phyloP scores from a whole-genome alignment of 495 filamentous ascomycete genomes.

The Friedmanniomyces simplex region DNA sequence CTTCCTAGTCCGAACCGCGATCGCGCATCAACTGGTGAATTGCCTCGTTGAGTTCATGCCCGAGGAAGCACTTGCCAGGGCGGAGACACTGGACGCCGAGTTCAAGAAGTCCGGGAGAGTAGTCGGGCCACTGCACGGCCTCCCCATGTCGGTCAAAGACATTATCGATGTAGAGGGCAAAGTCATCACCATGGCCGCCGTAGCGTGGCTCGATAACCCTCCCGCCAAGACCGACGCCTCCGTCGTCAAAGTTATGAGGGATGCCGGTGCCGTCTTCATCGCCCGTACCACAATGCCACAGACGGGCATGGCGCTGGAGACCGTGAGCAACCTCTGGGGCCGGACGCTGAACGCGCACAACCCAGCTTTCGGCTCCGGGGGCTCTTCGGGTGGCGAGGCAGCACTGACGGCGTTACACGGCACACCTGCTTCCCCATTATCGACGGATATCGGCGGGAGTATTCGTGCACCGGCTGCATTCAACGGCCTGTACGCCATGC shows the following conservation, averaged over 20 bases:
- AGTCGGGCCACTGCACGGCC: conserved; percentile 34
- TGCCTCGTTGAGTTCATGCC: conserved; percentile 56
- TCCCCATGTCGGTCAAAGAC: conserved; percentile 31
- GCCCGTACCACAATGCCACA: conserved; percentile 47
- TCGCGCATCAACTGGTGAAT: conserved; percentile 46
- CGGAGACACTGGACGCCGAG: conserved; percentile 48
- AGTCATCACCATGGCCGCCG: conserved; percentile 12
- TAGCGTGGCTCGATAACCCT: conserved; percentile 14
- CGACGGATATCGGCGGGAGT: conserved; percentile 30
- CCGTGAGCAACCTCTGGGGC: conserved; percentile 54
- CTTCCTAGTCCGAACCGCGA: conserved; percentile 45
- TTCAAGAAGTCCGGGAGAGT: conserved; percentile 37
- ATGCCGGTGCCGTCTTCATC: conserved; percentile 39
- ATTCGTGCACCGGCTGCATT: conserved; percentile 23
- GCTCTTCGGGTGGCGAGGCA: conserved; percentile 50
- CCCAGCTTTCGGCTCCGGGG: conserved; percentile 47
- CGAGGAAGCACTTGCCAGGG: conserved; percentile 46
- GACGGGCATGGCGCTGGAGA: conserved; percentile 22
- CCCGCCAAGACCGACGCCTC: neutral
- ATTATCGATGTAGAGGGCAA: conserved; percentile 18
- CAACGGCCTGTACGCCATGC: conserved; percentile 15
- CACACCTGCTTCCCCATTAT: conserved; percentile 15
- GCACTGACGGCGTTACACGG: conserved; percentile 39
- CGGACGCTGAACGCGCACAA: conserved; percentile 56
- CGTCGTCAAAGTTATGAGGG: conserved; percentile 2